Base-by-base conservation (phyloP, 306 rosid species). In the Hippophae rhamnoides region DNA sequence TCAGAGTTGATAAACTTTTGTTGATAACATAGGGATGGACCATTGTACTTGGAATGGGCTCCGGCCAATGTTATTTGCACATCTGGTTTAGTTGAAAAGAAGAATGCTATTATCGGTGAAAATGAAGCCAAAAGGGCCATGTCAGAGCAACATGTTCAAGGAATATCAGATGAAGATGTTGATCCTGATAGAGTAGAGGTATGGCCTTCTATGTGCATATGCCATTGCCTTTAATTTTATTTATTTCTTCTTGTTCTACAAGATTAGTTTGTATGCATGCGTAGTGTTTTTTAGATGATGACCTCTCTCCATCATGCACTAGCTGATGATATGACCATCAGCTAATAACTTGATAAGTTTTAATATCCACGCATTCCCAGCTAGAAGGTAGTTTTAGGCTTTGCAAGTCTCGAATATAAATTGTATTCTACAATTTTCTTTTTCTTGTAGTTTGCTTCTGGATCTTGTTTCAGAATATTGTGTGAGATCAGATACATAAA, bases 111-210 rank as follows among this genome's bases (percentile, higher is more conserved):
- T 43, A 54, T 80, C 65, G 86, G 79, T 70, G 90, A 75, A 70
- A 73, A 63, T 61, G 97, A 84, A 72, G 89, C 67, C 70, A 87
- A 81, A 73, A 79, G 82, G 65, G 66, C 40, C 69, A 69, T 77
- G 52, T 57, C 83, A 77, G 82, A 87, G 78, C 89, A 85, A 61
- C 64, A 76, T 13, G 70, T 81, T 72, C 81, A 80, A 60, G 83
- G 77, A 78, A 57, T 84, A 69, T 50, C 76, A 14, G 90, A 85
- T 68, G 64, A 38, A 59, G 99, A 85, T 56, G 71, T 79, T 62
- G 99, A 92, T 76, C 86, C 84, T 6, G 96, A 92, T 72, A 83
- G 96, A 77, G 78, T 92, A 47, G 88, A 92, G 99, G 99, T 92
- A 66, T 69, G 86, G 23, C 78, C 26, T 61, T 54, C 5, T 31